These are phyloP conservation scores for Malus fusca DNA, from an alignment of 306 rosid species.

Conservation along the genomic window DNA sequence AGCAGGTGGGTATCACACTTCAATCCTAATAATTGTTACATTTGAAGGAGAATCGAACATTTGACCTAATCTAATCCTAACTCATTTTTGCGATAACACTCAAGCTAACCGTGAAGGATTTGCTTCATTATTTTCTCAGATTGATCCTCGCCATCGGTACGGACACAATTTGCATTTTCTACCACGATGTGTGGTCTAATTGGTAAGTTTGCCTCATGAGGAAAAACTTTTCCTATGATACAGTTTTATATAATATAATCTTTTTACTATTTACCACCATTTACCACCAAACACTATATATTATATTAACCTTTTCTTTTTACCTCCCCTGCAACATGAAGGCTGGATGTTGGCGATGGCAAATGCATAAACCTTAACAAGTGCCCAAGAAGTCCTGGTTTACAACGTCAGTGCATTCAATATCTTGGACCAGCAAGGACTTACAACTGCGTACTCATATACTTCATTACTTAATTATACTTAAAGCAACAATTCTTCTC, in stretches of 20 bases:
- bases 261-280: no score
- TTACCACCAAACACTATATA: background rate
- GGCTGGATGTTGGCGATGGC: slow-evolving; percentile 57
- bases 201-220: slow-evolving; percentile 23
- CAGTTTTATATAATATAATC: no score
- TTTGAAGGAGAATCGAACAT: background rate
- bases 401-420: slow-evolving; percentile 32
- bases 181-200: slow-evolving; percentile 34
- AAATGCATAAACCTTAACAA: slow-evolving; percentile 28
- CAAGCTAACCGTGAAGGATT: background rate
- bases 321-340: background rate
- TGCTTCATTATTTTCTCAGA: slow-evolving; percentile 4
- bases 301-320: background rate
- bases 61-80: background rate
- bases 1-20: no score
- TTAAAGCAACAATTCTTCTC: no score
- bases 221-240: background rate
- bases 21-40: no score
- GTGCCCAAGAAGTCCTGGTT: slow-evolving; percentile 23
- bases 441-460: background rate
- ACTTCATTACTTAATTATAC: background rate
- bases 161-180: slow-evolving; percentile 46
- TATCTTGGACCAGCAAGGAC: slow-evolving; percentile 47
- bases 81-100: background rate
- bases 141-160: slow-evolving; percentile 48